Evolutionary conservation across 495 filamentous ascomycete species (phyloP), one percentile per base, ranked within the genome.

Genomic region (Acidomyces sp.): DNA sequence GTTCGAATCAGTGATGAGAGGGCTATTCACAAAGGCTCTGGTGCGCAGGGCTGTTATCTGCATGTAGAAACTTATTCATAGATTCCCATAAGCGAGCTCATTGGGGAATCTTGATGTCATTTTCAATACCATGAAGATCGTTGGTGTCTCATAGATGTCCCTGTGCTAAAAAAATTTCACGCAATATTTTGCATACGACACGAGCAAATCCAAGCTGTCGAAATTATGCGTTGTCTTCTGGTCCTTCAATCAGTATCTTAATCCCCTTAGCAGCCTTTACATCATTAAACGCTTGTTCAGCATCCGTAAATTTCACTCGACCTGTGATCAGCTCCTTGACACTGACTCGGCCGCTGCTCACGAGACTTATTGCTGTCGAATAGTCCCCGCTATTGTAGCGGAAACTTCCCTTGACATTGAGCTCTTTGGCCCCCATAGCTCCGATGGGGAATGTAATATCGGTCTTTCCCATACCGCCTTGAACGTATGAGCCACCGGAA

Each of bases 11-110:
- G 80, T 46, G 82, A 93, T 60, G 85, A 93, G 56, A 64, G 86
- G 39, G 86, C 82, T 0, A 79, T 92, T 21, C 84, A 92, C 51
- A 93, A 93, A 54, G 86, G 86, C 6, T 87, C 80, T 0, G 85
- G 82, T 1, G 86, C 85, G 9, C 82, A 88, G 55, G 86, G 85
- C 0, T 62, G 77, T 7, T 72, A 71, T 48, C 48, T 74, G 32
- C 66, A 73, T 59, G 52, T 48, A 2, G 61, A 63, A 39, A 45
- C 40, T 30, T 63, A 60, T 51, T 58, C 50, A 18, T 62, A 56
- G 40, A 55, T n/a, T n/a, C n/a, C n/a, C n/a, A n/a, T n/a, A n/a
- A n/a, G n/a, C n/a, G n/a, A n/a, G n/a, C n/a, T n/a, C n/a, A n/a
- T n/a, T n/a, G n/a, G n/a, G n/a, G n/a, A n/a, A n/a, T n/a, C n/a